Evolutionary conservation across 306 rosid genomes (phyloP).

Genomic region (Aeschynomene evenia): DNA sequence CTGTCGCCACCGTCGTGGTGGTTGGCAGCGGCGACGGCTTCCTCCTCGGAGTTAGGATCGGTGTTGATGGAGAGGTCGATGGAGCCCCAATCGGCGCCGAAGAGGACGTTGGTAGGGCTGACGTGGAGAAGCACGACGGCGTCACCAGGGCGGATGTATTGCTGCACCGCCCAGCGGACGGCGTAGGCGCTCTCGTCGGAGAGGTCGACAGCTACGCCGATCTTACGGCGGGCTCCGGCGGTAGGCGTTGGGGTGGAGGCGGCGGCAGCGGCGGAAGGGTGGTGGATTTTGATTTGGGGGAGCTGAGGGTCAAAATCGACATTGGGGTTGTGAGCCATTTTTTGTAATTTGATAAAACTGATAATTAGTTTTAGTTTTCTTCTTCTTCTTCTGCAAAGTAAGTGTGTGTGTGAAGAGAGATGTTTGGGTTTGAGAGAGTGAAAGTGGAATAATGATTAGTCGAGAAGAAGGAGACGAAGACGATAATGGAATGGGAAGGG

Average conservation of each 20-base stretch:
- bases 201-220: conserved; percentile 78
- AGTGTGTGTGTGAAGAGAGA: too few species aligned
- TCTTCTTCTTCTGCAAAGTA: neutral
- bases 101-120: conserved; percentile 76
- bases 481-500: neutral
- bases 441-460: neutral
- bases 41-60: neutral
- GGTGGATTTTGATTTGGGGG: conserved; percentile 68
- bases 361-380: neutral
- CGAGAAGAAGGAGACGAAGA: neutral
- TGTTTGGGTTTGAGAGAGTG: too few species aligned
- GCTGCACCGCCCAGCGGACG: conserved; percentile 75
- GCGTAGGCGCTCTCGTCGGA: conserved; percentile 79
- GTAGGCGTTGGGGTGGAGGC: conserved; percentile 66
- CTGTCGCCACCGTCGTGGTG: neutral
- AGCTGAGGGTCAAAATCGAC: conserved; percentile 60
- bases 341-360: neutral
- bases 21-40: neutral
- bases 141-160: conserved; percentile 77
- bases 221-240: conserved; percentile 77
- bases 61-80: conserved; percentile 55
- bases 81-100: conserved; percentile 86
- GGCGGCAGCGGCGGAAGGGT: conserved; percentile 56
- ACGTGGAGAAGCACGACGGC: conserved; percentile 83
- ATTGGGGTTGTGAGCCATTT: conserved; percentile 14